Percentiles rank a stretch among this genome's conserved stretches.
Evolutionary conservation across 2,329 filamentous ascomycete genomes (phyloP).

Genomic region (Pseudogymnoascus sp.): DNA sequence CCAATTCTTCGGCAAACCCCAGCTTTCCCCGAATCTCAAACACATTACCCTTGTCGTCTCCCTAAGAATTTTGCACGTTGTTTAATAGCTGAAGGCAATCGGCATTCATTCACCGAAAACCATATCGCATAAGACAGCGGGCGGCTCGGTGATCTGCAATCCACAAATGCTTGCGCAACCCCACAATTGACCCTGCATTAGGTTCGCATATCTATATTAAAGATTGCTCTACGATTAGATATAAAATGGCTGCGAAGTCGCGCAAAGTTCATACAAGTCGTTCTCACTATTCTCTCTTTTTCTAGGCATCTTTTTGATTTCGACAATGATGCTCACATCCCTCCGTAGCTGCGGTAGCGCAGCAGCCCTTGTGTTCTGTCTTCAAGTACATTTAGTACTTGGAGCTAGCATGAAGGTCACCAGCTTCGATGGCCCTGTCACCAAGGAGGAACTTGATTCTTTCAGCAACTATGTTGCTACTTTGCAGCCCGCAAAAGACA

Average conservation of each 20-base stretch:
- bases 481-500: not conserved
- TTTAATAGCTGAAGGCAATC: not conserved
- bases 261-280: not conserved
- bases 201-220: not conserved
- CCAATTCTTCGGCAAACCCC: too few species aligned
- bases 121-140: not conserved
- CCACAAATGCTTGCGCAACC: not conserved
- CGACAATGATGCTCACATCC: not conserved
- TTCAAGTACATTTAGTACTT: not conserved
- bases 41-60: not conserved
- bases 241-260: not conserved
- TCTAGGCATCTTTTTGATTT: not conserved
- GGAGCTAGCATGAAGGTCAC: constrained; percentile 10
- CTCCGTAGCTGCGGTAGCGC: not conserved
- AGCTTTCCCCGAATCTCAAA: too few species aligned
- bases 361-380: not conserved
- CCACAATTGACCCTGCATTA: not conserved
- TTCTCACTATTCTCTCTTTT: not conserved
- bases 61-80: not conserved
- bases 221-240: not conserved
- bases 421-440: constrained; percentile 17
- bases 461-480: constrained; percentile 12
- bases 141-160: not conserved
- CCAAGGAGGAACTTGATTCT: constrained; percentile 16
- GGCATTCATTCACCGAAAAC: not conserved